Base-by-base conservation (phyloP, 2,329 filamentous ascomycete species). In the Fusarium beomiforme region DNA sequence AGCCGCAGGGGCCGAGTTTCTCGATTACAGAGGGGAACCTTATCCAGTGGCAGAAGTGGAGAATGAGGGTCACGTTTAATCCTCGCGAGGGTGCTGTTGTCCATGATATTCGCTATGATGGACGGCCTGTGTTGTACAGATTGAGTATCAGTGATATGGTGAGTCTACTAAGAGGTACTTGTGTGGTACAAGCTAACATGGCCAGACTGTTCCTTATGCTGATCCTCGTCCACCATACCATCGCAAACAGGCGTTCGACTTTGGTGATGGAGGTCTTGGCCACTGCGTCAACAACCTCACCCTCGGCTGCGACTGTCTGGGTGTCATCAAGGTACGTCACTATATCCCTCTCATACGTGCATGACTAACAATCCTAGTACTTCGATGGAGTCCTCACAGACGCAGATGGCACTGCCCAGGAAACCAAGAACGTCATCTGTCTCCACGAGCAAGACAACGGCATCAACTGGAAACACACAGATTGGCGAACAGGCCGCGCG, bases 401-500 rank as follows among this genome's bases (percentile, higher is more conserved):
- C 60, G 66, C 68, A 3, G 76, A 78, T 12, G 80, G 80, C 5
- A 55, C 62, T 1, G 73, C 77, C 2, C 44, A 89, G 86, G 75
- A 71, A 8, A 70, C 72, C n/a, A 89, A 89, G 72, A 80, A 81
- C 29, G 89, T 89, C 3, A 82, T 92, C 41, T 93, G 91, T 69
- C 82, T 92, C 4, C 91, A 93, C 74, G 91, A 93, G 79, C 87
- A 92, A 74, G 91, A 93, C 75, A 87, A 89, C 67, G 91, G 91
- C 4, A 90, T 93, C 50, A 84, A 87, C 24, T 92, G 90, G 90
- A 93, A 93, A 77, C 91, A 93, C 80, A 87, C 90, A 24, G 91
- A 93, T 79, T 90, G 85, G 80, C 85, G 90, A n/a, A 92, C 89
- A 0, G 83, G 84, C 13, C 83, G 87, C 13, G 88, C 89, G 0